phyloP scores from a whole-genome alignment of 371 early-diverging fungal species.

The Mortierella sp. region DNA sequence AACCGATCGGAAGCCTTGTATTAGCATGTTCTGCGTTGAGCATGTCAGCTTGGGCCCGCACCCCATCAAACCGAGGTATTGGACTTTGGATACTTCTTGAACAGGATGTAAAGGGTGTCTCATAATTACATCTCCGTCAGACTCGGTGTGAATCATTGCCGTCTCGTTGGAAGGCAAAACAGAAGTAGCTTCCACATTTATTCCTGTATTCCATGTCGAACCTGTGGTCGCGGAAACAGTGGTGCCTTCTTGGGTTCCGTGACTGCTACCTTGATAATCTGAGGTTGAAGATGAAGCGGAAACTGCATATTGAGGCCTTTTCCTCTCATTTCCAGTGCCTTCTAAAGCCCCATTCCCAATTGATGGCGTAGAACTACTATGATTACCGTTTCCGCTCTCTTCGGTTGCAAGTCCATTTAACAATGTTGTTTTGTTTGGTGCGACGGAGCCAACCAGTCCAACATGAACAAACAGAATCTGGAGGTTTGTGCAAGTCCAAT shows the following conservation, averaged over 20 bases:
- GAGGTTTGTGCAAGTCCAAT: slow-evolving; percentile 46
- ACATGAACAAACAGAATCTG: slow-evolving; percentile 47
- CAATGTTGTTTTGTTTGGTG: background rate
- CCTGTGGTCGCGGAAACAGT: background rate
- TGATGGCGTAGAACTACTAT: background rate
- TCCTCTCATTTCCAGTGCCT: slow-evolving; percentile 8
- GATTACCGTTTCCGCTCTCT: background rate
- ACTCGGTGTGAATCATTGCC: background rate
- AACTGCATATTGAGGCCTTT: slow-evolving; percentile 15
- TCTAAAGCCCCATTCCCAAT: background rate
- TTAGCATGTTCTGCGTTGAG: slow-evolving; percentile 11
- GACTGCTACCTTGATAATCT: background rate
- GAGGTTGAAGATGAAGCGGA: background rate
- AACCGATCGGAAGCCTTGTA: slow-evolving; percentile 39
- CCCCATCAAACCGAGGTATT: slow-evolving; percentile 53
- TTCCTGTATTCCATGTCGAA: background rate
- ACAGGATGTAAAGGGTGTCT: slow-evolving; percentile 37
- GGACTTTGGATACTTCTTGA: slow-evolving; percentile 33
- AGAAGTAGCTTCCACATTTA: background rate
- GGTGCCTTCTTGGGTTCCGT: too few species aligned
- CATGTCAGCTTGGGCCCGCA: slow-evolving; percentile 31
- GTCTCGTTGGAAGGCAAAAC: background rate
- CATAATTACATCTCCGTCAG: slow-evolving; percentile 22
- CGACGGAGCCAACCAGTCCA: slow-evolving; percentile 16
- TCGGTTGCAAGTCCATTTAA: background rate